A percentile compares a stretch with the other conserved stretches of the same genome.
Conservation (phyloP, 768 basidiomycete species). For the Podaxis sp. region DNA sequence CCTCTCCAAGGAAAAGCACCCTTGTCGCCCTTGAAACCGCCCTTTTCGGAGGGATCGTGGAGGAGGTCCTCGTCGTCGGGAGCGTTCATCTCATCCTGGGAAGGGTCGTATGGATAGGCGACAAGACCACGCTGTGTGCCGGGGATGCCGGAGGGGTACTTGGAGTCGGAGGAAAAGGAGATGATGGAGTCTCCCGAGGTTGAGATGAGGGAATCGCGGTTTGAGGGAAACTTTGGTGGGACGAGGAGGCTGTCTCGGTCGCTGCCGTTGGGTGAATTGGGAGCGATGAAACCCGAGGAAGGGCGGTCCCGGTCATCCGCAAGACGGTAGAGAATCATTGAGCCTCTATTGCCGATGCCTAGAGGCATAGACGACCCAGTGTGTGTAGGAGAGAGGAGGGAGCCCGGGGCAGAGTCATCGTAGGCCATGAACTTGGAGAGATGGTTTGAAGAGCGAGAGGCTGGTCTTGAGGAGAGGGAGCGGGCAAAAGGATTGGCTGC, state of each 20-base stretch:
- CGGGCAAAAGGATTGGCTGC: constrained; percentile 16
- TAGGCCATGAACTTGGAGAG: constrained; percentile 10
- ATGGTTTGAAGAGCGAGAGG: constrained; percentile 5
- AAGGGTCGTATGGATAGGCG: constrained; percentile 73
- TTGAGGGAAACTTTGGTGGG: constrained; percentile 30
- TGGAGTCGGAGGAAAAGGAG: constrained; percentile 60
- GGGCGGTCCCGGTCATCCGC: constrained; percentile 34
- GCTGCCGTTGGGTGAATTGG: background rate
- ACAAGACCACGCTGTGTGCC: constrained; percentile 42
- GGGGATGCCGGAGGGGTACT: constrained; percentile 52
- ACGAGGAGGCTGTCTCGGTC: constrained; percentile 31
- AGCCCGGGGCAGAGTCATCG: constrained; percentile 1
- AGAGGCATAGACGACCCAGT: constrained; percentile 26
- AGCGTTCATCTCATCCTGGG: constrained; percentile 50
- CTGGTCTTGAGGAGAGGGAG: constrained; percentile 16
- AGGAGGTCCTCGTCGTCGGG: constrained; percentile 75
- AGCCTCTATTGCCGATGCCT: constrained; percentile 35
- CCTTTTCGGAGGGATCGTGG: constrained; percentile 55
- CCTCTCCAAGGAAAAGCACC: constrained; percentile 44
- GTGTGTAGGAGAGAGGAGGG: background rate
- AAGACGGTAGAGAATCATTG: constrained; percentile 70
- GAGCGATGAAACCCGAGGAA: background rate
- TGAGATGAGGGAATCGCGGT: constrained; percentile 33
- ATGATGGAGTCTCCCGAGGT: constrained; percentile 40
- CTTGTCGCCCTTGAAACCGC: constrained; percentile 22